phyloP scores from a whole-genome alignment of 1,284 basidiomycete species.

The Cystobasidium slooffiae region DNA sequence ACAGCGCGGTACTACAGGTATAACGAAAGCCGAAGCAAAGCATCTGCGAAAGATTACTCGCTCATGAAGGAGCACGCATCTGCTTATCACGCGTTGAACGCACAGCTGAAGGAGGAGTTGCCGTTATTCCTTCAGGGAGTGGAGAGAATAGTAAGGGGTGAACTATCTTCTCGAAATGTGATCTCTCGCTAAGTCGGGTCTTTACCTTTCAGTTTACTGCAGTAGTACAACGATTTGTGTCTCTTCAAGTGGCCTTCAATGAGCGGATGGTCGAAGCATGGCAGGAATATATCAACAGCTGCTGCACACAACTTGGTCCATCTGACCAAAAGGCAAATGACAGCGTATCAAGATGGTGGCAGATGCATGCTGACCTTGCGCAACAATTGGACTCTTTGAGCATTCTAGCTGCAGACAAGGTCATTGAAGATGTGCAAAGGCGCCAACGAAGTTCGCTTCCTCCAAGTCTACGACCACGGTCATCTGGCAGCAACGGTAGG shows the following conservation, averaged over 20 bases:
- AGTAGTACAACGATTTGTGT: conserved; percentile 22
- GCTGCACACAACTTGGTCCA: conserved; percentile 34
- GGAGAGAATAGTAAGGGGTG: conserved; percentile 19
- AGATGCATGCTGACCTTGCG: conserved; percentile 17
- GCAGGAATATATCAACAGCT: conserved; percentile 13
- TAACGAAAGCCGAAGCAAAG: conserved; percentile 51
- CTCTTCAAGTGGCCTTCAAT: conserved; percentile 26
- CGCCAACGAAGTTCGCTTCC: conserved; percentile 28
- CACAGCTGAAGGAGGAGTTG: conserved; percentile 58
- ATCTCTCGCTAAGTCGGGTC: not conserved
- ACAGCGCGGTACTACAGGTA: conserved; percentile 50
- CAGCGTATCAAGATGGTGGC: conserved; percentile 23
- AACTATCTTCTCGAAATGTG: not conserved
- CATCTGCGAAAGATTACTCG: conserved; percentile 52
- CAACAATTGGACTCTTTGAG: conserved; percentile 26
- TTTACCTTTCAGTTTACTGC: conserved; percentile 22
- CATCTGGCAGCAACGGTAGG: not conserved
- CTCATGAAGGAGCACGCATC: conserved; percentile 55
- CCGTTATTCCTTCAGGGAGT: conserved; percentile 47
- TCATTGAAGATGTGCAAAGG: conserved; percentile 26
- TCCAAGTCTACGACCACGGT: conserved; percentile 10
- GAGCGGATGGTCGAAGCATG: conserved; percentile 22
- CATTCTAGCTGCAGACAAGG: conserved; percentile 25
- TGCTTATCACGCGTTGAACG: conserved; percentile 57
- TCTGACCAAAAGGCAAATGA: conserved; percentile 7